Evolutionary conservation across 306 rosid genomes (phyloP), one percentile per base, ranked within the genome.

Genomic region (Echinosophora koreensis): DNA sequence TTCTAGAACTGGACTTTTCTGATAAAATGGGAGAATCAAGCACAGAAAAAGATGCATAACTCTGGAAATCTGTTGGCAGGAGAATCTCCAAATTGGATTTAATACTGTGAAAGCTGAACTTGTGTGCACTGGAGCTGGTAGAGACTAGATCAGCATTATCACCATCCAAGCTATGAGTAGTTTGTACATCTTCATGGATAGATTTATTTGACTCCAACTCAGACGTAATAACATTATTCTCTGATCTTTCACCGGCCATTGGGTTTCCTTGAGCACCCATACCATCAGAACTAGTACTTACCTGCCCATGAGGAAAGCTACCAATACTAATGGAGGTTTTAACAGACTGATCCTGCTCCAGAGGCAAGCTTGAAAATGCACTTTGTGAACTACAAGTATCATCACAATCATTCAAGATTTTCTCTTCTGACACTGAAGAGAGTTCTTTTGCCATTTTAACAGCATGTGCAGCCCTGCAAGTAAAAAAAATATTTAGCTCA

Each of bases 391-490:
- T 93, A 82, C 87, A 80, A 28, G 88, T 83, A 77, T 96, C 98
- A 77, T 96, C 99, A 83, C 80, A 82, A 65, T 96, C 93, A 68
- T 87, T 91, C 76, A 82, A 73, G 72, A 52, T 87, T 88, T 89
- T 93, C 81, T 91, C 98, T 75, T 91, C 98, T 6, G 89, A 79
- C 86, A 84, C 89, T 4, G 92, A 80, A 49, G 98, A 90, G 59
- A 93, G 92, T 80, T 96, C 98, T 86, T 93, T 96, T 51, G 97
- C 97, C 92, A 88, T 89, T 87, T 87, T 96, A 82, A 93, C 92
- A 62, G 99, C 97, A 85, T 86, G 88, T 49, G 96, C 97, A 68
- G 99, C 98, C 92, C 99, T 96, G 88, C 62, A 82, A 77, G 67
- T 0, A 42, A 81, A 68, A 22, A 66, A 80, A 80, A 68, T 64